Percentiles rank a stretch among this genome's conserved stretches.
phyloP scores from a whole-genome alignment of 768 basidiomycete genomes.

The Agrocybe praecox region DNA sequence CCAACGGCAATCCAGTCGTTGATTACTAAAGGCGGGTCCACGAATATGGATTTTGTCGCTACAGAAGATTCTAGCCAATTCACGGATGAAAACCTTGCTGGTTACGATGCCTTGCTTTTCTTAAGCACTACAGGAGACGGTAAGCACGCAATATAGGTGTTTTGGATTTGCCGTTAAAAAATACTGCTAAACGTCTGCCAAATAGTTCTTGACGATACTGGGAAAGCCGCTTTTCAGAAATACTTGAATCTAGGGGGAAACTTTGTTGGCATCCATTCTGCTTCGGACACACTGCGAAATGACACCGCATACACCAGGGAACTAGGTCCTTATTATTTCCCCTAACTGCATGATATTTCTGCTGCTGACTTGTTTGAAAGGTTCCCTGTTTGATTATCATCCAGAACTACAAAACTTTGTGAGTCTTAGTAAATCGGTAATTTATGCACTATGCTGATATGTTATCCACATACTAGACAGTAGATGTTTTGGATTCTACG shows the following conservation, averaged over 20 bases:
- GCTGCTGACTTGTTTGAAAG: conserved; percentile 25
- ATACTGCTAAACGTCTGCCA: no score
- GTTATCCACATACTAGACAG: conserved; percentile 39
- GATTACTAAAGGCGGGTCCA: conserved; percentile 41
- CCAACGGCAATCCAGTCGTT: conserved; percentile 67
- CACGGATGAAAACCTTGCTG: conserved; percentile 51
- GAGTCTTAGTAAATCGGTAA: conserved; percentile 19
- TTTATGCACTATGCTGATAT: neutral
- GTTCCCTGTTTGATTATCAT: conserved; percentile 75
- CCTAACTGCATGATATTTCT: neutral
- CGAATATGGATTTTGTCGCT: conserved; percentile 59
- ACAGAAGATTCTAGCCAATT: conserved; percentile 66
- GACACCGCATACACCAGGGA: conserved; percentile 59
- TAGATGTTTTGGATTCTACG: conserved; percentile 53
- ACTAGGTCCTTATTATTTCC: conserved; percentile 44
- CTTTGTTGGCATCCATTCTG: conserved; percentile 70
- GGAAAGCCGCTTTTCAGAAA: conserved; percentile 61
- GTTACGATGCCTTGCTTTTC: conserved; percentile 71
- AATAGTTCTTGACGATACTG: conserved; percentile 59
- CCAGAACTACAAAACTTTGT: conserved; percentile 67
- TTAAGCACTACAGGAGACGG: conserved; percentile 71
- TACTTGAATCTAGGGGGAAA: conserved; percentile 73
- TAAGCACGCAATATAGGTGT: conserved; percentile 24
- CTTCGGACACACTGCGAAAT: conserved; percentile 60
- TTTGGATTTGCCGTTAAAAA: neutral